Base-by-base conservation (phyloP, 1,284 basidiomycete genomes). In the Blastosporella zonata region DNA sequence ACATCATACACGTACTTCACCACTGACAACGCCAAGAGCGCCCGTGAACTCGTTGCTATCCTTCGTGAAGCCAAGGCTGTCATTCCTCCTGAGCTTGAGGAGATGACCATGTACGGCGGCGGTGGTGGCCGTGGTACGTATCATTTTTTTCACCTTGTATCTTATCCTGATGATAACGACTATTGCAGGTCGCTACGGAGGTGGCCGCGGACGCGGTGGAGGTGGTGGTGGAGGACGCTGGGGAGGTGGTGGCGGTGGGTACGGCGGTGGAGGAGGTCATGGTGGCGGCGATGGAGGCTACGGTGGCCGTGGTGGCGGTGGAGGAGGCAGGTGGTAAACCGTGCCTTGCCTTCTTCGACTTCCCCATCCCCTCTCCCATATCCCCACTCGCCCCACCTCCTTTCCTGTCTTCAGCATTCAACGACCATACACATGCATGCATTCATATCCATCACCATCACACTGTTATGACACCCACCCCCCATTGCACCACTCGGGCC, bases 1-100 rank as follows among this genome's bases (percentile, higher is more conserved):
- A 90, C 85, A 28, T 93, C 94, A 3, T 97, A 91, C 73, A 97
- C 94, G 9, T 98, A 96, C 79, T 96, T 99, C 73, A 95, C 91
- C 47, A 88, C 88, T 44, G 92, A 97, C 63, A 97, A 96, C 71
- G 87, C 91, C 51, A 97, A 96, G 75, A 85, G 84, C 58, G 94
- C 96, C 13, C 88, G 93, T 43, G 96, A 99, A 64, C 80, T 99
- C 12, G 75, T 98, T 49, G 78, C 72, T 57, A 97, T 99, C 59
- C 73, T 99, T 55, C 79, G 82, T 56, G 96, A 99, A 71, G 92
- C 93, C 41, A 95, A 95, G 67, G 86, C 93, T 27, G 75, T 79
- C 43, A 77, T 99, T 21, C 93, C 96, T 18, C 81, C 89, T 47
- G 92, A 96, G 66, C 77, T 99, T 2, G 89, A 94, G 66, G 91